Conservation (phyloP, 129 eudicot species). For the Artemisia argyi region DNA sequence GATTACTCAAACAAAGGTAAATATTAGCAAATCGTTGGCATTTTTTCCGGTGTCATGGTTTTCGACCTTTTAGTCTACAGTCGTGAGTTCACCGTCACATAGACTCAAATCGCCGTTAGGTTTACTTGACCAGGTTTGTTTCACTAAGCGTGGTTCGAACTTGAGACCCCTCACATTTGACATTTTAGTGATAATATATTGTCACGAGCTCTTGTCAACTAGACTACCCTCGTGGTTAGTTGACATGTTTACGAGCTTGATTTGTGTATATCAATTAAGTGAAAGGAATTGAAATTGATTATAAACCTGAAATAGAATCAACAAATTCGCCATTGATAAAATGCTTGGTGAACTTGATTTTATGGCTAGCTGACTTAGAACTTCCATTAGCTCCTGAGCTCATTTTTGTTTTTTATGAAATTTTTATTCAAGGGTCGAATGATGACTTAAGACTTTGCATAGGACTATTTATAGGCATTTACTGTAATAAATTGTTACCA, state of each 20-base stretch:
- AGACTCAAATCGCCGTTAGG: no score
- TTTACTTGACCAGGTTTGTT: no score
- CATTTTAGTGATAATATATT: no score
- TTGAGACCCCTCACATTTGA: no score
- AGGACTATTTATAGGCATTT: not conserved
- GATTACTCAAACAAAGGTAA: not conserved
- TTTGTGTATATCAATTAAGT: not conserved
- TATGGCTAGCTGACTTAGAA: constrained; percentile 14
- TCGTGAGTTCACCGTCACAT: no score
- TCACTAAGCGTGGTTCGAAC: no score
- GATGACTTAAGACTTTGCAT: not conserved
- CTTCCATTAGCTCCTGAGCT: constrained; percentile 9
- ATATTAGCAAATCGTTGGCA: not conserved
- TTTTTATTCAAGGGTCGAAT: not conserved
- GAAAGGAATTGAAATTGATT: not conserved
- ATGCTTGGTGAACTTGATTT: constrained; percentile 70
- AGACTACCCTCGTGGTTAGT: not conserved
- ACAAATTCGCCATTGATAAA: constrained; percentile 71
- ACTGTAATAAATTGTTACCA: not conserved
- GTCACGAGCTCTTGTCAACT: no score
- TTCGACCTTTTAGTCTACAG: no score
- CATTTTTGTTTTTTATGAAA: not conserved
- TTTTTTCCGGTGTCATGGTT: no score
- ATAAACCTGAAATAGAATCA: constrained; percentile 41
- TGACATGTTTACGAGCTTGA: not conserved